Evolutionary conservation across 768 basidiomycete genomes (phyloP).

Genomic region (Mrakia hoshinonis): DNA sequence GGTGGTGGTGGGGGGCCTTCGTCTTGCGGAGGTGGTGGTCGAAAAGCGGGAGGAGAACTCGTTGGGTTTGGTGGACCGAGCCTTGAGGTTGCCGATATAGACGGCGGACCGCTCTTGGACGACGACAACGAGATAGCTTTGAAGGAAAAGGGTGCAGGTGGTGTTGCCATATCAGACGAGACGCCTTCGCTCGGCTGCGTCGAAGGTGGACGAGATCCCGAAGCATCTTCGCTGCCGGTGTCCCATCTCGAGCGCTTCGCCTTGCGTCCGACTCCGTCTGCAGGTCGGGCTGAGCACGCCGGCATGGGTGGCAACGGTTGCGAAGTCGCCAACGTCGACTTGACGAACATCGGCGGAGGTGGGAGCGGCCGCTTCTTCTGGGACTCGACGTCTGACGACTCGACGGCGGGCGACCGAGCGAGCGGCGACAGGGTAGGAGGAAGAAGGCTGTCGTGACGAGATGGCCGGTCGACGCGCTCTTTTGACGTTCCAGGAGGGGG

Average conservation of each 20-base stretch:
- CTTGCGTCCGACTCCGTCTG: background rate
- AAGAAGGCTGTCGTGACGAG: background rate
- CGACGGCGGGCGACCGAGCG: background rate
- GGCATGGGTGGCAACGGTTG: background rate
- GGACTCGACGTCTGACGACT: background rate
- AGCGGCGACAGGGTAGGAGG: conserved; percentile 18
- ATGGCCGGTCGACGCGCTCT: too few species aligned
- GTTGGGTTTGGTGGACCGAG: too few species aligned
- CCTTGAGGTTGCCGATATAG: too few species aligned
- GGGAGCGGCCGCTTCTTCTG: background rate
- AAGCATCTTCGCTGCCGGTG: background rate
- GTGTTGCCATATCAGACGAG: too few species aligned
- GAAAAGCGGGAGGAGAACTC: background rate
- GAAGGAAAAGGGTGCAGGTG: too few species aligned
- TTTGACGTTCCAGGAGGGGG: background rate
- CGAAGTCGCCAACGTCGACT: conserved; percentile 53
- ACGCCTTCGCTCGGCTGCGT: background rate
- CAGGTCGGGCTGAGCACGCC: background rate
- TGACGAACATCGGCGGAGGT: conserved; percentile 43
- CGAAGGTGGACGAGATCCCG: background rate
- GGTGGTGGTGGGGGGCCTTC: background rate
- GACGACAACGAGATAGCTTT: too few species aligned
- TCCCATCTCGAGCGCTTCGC: conserved; percentile 22
- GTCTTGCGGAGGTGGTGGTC: background rate
- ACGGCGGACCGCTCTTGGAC: too few species aligned